Conservation (phyloP, 176 grass and related monocot species). For the Puya raimondii region DNA sequence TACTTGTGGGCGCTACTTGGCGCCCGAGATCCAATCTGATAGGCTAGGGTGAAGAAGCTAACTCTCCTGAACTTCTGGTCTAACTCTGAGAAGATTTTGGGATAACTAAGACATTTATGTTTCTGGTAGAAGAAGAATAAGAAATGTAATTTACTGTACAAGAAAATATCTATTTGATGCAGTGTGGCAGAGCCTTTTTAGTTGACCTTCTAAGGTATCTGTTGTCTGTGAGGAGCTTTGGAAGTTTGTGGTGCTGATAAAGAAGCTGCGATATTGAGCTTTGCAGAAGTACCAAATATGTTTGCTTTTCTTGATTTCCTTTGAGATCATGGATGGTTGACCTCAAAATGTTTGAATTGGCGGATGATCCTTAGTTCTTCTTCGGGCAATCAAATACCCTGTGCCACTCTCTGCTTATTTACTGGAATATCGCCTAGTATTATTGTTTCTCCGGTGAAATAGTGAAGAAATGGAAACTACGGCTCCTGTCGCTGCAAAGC, state of each 20-base stretch:
- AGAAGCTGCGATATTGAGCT: too few relatives aligned
- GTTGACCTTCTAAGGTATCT: not conserved
- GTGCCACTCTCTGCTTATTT: not conserved
- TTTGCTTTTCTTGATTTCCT: too few relatives aligned
- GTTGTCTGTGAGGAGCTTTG: too few relatives aligned
- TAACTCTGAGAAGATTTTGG: not conserved
- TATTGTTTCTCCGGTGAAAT: not conserved
- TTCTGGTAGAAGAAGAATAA: slow-evolving; percentile 1
- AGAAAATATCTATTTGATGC: not conserved
- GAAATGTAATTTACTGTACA: not conserved
- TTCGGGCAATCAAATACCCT: too few relatives aligned
- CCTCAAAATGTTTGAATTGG: slow-evolving; percentile 13
- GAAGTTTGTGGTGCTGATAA: too few relatives aligned
- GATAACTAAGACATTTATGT: not conserved
- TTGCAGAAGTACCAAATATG: too few relatives aligned
- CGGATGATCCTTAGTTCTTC: slow-evolving; percentile 7
- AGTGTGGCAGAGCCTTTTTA: not conserved
- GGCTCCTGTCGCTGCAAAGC: slow-evolving; percentile 12
- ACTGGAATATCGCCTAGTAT: not conserved
- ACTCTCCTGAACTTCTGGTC: not conserved
- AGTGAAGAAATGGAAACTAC: slow-evolving; percentile 15
- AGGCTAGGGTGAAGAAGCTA: not conserved
- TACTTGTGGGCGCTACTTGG: not conserved
- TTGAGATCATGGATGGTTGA: not conserved
- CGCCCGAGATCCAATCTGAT: slow-evolving; percentile 1